Conservation (phyloP, 1,284 basidiomycete genomes). For the Ganoderma lucidum region DNA sequence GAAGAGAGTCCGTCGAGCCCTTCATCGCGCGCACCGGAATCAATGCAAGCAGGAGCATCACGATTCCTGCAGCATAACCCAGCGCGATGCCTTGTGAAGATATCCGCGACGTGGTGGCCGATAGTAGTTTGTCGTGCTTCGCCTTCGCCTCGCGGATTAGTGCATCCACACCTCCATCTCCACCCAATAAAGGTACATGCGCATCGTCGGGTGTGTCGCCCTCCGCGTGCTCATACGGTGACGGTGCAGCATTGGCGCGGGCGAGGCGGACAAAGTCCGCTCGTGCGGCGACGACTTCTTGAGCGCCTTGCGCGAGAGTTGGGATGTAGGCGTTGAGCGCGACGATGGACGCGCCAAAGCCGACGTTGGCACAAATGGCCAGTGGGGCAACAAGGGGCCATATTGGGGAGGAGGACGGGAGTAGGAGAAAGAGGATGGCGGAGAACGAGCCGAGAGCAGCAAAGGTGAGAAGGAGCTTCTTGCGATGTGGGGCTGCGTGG, state of each 20-base stretch:
- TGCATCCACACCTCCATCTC: slow-evolving; percentile 28
- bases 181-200: slow-evolving; percentile 32
- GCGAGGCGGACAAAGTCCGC: slow-evolving; percentile 42
- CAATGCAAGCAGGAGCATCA: slow-evolving; percentile 73
- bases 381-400: slow-evolving; percentile 73
- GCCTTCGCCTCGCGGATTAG: slow-evolving; percentile 33
- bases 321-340: slow-evolving; percentile 93
- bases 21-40: slow-evolving; percentile 72
- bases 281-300: slow-evolving; percentile 61
- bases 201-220: slow-evolving; percentile 11
- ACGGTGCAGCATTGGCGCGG: slow-evolving; percentile 12
- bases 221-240: slow-evolving; percentile 6
- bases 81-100: slow-evolving; percentile 86
- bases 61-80: slow-evolving; percentile 83
- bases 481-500: slow-evolving; percentile 74
- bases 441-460: slow-evolving; percentile 74
- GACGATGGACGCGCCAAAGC: slow-evolving; percentile 85
- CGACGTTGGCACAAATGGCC: slow-evolving; percentile 79
- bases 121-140: slow-evolving; percentile 54
- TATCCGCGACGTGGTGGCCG: slow-evolving; percentile 77
- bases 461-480: slow-evolving; percentile 78
- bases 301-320: slow-evolving; percentile 70
- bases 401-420: slow-evolving; percentile 73
- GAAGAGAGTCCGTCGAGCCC: slow-evolving; percentile 78
- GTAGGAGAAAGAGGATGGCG: slow-evolving; percentile 73